Evolutionary conservation across 352 stramenopile genomes (phyloP), one percentile per base, ranked within the genome.

Genomic region (Phytophthora crassamura): DNA sequence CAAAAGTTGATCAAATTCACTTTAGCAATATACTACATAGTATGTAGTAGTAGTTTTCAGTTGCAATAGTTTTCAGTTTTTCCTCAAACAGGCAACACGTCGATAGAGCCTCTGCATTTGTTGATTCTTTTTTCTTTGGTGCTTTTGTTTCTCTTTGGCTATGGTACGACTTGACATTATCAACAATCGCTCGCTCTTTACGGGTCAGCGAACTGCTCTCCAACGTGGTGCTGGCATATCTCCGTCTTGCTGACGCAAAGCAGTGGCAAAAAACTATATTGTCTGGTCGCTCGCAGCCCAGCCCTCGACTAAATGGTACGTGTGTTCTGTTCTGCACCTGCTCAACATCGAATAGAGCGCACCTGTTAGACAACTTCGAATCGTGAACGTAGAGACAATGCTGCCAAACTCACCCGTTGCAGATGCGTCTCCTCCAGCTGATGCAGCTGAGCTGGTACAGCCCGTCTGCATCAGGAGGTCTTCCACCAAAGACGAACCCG

Each of bases 161-260:
- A 71, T 85, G 70, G 71, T 85, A 85, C 74, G 70, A 72, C 70
- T 74, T 69, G 67, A 77, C 67, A 75, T 59, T 77, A 80, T 82
- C 73, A 69, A 81, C 76, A 84, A 73, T 41, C 55, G 30, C 46
- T 52, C 40, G 30, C 39, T 43, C 22, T 49, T 45, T 63, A 28
- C 33, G 6, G 33, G 32, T 49, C 48, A 43, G 50, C 35, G 45
- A 66, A 56, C 54, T 53, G 55, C 43, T 54, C 32, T 45, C 41
- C 35, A 59, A 20, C 50, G 25, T 9, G 7, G 35, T 39, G 18
- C 39, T 50, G 32, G 14, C 30, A 15, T 16, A 33, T 66, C 22
- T 9, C 46, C 46, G 28, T 16, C 35, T 41, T 61, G 38, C 30
- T 56, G 41, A 34, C 18, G 43, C 59, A 57, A 49, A 63, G 36